Evolutionary conservation across 805 yeast species (phyloP), one percentile per base, ranked within the genome.

Genomic region (Wickerhamia fluorescens): DNA sequence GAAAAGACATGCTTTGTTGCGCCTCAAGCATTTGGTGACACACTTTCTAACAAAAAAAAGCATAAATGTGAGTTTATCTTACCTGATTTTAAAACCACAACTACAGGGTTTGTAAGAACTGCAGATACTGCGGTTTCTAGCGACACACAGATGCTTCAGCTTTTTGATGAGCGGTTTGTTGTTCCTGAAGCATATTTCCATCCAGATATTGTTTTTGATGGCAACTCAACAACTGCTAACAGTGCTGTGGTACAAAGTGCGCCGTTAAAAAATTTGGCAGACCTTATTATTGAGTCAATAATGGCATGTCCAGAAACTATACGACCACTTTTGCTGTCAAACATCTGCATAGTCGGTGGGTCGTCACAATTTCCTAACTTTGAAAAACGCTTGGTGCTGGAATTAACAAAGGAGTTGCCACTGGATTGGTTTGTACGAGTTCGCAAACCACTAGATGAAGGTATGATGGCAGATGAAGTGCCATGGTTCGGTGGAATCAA

Each of bases 101-200:
- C 78, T 24, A 64, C 76, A 7, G 98, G 98, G 0, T 81, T 77
- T 44, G 74, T 82, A 1, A 52, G 40, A 14, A 35, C 65, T 5
- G 59, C 66, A 6, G 36, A 40, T 15, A 40, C 44, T 23, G 34
- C 31, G 20, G 23, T 35, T 8, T 33, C 40, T 4, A 27, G 35
- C 14, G 80, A 75, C 27, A 61, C 71, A 7, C 96, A 88, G 51
- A 65, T 78, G 1, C 57, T 89, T 20, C 58, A 68, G 28, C 63
- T 92, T 5, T 68, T 66, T 15, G 96, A 89, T 51, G 99, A 92
- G 53, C 57, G 96, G 33, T 89, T 92, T 53, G 68, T 84, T 2
- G 73, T 83, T 2, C 96, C 97, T 0, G 99, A 92, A 48, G 64
- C 84, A 1, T 61, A 83, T 20, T 88, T 85, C 53, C 87, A 80